Evolutionary conservation across 495 filamentous ascomycete genomes (phyloP).

Genomic region (Geopyxis carbonaria): DNA sequence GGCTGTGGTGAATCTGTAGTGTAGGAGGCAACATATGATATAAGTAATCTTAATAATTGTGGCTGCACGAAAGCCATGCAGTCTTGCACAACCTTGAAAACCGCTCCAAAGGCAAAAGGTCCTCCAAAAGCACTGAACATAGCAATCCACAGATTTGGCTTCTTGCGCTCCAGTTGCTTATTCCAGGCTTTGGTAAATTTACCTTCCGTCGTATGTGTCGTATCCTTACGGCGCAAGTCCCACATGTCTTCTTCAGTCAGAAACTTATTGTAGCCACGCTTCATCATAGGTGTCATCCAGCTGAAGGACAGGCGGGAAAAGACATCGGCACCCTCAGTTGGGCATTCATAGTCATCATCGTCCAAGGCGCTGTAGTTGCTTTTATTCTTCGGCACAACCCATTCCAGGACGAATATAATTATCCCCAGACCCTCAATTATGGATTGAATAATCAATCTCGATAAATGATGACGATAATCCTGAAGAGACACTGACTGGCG

Average conservation of each 20-base stretch:
- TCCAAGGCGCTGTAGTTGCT: conserved; percentile 67
- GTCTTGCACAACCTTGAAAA: conserved; percentile 81
- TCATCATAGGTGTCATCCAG: conserved; percentile 99
- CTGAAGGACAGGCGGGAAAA: conserved; percentile 90
- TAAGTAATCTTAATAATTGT: conserved; percentile 71
- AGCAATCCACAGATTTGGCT: conserved; percentile 83
- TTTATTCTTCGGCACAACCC: conserved; percentile 74
- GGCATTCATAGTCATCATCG: conserved; percentile 58
- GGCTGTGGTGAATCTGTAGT: conserved; percentile 46
- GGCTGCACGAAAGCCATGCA: conserved; percentile 74
- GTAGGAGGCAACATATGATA: conserved; percentile 77
- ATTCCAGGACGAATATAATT: conserved; percentile 69
- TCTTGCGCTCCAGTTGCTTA: conserved; percentile 52
- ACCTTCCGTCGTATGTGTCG: conserved; percentile 48
- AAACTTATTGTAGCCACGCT: conserved; percentile 75
- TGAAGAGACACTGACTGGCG: conserved; percentile 70
- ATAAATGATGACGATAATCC: conserved; percentile 42
- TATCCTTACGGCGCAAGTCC: conserved; percentile 69
- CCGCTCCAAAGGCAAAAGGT: conserved; percentile 57
- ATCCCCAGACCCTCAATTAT: conserved; percentile 54
- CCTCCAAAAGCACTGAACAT: conserved; percentile 69
- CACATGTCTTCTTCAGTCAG: conserved; percentile 94
- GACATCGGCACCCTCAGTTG: conserved; percentile 81
- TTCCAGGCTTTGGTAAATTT: conserved; percentile 62
- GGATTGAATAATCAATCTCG: conserved; percentile 68